These are phyloP conservation scores for Colletotrichum costaricense DNA, from an alignment of 2,329 filamentous ascomycete genomes.

Conservation along the genomic window DNA sequence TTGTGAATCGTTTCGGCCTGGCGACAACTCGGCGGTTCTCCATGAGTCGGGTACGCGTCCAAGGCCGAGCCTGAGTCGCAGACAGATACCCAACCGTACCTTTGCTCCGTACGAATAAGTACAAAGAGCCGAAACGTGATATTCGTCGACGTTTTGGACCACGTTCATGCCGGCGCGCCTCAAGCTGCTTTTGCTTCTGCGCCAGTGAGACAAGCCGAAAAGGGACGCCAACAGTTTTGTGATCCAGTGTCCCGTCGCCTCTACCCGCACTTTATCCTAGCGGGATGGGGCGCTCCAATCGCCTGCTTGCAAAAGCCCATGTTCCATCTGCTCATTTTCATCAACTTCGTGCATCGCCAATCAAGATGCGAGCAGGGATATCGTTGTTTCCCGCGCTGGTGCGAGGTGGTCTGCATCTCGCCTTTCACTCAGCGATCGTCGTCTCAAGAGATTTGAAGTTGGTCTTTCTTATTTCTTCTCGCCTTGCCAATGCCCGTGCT, in stretches of 20 bases:
- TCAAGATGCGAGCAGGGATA: conserved; percentile 23
- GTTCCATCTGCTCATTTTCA: conserved; percentile 31
- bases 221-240: neutral
- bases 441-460: conserved; percentile 23
- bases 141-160: neutral
- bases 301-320: conserved; percentile 7
- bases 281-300: neutral
- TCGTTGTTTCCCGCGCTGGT: conserved; percentile 12
- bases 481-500: neutral
- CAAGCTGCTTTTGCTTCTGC: neutral
- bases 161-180: neutral
- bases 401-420: conserved; percentile 19
- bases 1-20: conserved; percentile 6
- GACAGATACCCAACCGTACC: neutral
- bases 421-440: conserved; percentile 18
- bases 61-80: neutral
- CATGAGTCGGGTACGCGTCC: conserved; percentile 5
- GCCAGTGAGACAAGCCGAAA: neutral
- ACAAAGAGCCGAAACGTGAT: neutral
- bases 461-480: conserved; percentile 18
- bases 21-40: neutral
- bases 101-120: neutral
- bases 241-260: conserved; percentile 1
- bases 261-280: conserved; percentile 2
- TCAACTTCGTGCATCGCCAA: conserved; percentile 25